Percentiles rank a stretch among this genome's conserved stretches.
These are phyloP conservation scores for Wickerhamomyces strasburgensis DNA, from an alignment of 805 yeast species.

Conservation along the genomic window DNA sequence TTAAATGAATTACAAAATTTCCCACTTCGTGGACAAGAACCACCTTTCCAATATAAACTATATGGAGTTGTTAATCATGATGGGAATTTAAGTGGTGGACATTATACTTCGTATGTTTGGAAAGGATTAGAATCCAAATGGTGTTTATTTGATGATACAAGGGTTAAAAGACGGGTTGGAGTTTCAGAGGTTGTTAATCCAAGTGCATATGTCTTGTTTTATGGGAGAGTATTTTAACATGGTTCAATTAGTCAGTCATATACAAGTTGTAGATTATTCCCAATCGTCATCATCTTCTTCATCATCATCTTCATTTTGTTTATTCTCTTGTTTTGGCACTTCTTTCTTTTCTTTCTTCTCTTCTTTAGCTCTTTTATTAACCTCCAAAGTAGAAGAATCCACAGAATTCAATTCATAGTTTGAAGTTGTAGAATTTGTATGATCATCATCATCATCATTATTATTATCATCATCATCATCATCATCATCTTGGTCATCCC, in stretches of 20 bases:
- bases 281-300: slow-evolving; percentile 56
- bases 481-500: slow-evolving; percentile 18
- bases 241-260: neutral
- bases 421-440: slow-evolving; percentile 25
- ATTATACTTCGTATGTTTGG: slow-evolving; percentile 76
- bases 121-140: slow-evolving; percentile 52
- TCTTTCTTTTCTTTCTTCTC: slow-evolving; percentile 17
- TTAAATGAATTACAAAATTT: slow-evolving; percentile 29
- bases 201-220: slow-evolving; percentile 82
- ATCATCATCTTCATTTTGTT: slow-evolving; percentile 26
- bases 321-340: too few species aligned
- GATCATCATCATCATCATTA: neutral
- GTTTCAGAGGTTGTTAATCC: slow-evolving; percentile 53
- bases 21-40: slow-evolving; percentile 68
- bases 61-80: slow-evolving; percentile 81
- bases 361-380: slow-evolving; percentile 16
- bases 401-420: slow-evolving; percentile 35
- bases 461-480: slow-evolving; percentile 8
- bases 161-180: slow-evolving; percentile 49
- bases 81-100: slow-evolving; percentile 83
- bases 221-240: slow-evolving; percentile 36
- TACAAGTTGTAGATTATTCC: slow-evolving; percentile 32
- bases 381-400: slow-evolving; percentile 31
- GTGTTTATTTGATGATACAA: slow-evolving; percentile 81
- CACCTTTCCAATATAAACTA: slow-evolving; percentile 75